Evolutionary conservation across 495 filamentous ascomycete species (phyloP), one percentile per base, ranked within the genome.

Genomic region (Bacidia gigantensis): DNA sequence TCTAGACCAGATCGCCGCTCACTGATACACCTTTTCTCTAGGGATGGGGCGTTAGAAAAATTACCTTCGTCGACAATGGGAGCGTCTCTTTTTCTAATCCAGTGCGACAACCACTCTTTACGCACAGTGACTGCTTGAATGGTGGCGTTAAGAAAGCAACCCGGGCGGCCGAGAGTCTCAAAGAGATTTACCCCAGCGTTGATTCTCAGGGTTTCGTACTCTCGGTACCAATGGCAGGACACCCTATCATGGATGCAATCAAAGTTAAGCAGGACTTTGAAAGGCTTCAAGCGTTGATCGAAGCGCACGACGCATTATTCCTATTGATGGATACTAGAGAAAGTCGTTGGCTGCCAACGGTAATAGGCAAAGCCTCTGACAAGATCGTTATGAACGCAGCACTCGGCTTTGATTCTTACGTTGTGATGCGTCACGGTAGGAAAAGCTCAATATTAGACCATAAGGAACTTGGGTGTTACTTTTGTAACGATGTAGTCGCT

Each of bases 351-450:
- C 67, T 98, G 46, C 92, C 92, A n/a, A 97, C 89, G 0, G 80
- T 98, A 9, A 96, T 98, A 85, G 92, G 85, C 7, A 97, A 96
- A 61, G 82, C 88, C 11, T 77, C 82, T 21, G 84, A 84, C 25
- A 98, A 98, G 66, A 85, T 97, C 49, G 89, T 96, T 17, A 80
- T 98, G 78, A 98, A 96, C 67, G 87, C 89, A 25, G 92, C 92
- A 14, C 72, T 98, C 43, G 92, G 92, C 0, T 98, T 98, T 63
- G 92, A 98, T 68, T 87, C 86, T 0, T 98, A 86, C 63, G 88
- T 98, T 17, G 88, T 94, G 29, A 96, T 98, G 92, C 77, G 92
- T 57, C 92, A 98, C 67, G 92, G 92, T 7, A 67, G 85, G 12
- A 66, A 65, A 48, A 53, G 56, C 18, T 46, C 58, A 11, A 58